A percentile compares a stretch with the other conserved stretches of the same genome.
Evolutionary conservation across 164 flowering plant genomes (phyloP).

Genomic region (Vitis cinerea): DNA sequence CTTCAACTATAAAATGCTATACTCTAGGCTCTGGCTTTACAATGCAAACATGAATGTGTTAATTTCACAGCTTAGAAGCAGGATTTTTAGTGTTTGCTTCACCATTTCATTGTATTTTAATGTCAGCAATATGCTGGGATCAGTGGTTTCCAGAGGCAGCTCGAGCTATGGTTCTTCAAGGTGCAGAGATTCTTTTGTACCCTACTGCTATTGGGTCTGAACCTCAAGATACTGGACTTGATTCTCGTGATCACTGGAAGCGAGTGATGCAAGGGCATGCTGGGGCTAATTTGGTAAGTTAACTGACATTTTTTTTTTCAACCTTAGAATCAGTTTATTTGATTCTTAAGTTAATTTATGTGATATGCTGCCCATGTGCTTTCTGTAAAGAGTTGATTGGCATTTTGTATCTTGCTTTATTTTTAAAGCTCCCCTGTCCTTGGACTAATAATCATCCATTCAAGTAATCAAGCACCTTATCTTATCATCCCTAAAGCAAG

Average conservation of each 20-base stretch:
- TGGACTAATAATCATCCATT: too few relatives aligned
- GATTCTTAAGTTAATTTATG: conserved; percentile 5
- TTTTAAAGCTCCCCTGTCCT: background rate
- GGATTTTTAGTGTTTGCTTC: background rate
- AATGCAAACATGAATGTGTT: too few relatives aligned
- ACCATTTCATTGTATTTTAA: conserved; percentile 1
- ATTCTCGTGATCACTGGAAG: conserved; percentile 96
- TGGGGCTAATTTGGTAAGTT: conserved; percentile 88
- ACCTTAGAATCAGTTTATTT: background rate
- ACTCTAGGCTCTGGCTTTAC: too few relatives aligned
- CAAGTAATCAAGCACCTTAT: too few relatives aligned
- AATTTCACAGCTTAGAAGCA: background rate
- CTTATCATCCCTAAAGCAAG: too few relatives aligned
- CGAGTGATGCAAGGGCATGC: conserved; percentile 99
- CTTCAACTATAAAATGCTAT: too few relatives aligned
- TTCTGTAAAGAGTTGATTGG: background rate
- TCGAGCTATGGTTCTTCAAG: conserved; percentile 96
- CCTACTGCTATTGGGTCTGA: conserved; percentile 99
- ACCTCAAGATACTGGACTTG: conserved; percentile 92
- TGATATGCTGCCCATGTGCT: background rate
- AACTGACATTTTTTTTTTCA: background rate
- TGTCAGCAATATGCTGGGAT: conserved; percentile 97
- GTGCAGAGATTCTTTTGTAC: conserved; percentile 92
- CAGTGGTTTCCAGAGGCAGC: conserved; percentile 99
- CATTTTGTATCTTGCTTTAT: background rate